Percentiles rank a stretch among this genome's conserved stretches.
Conservation (phyloP, 371 early-diverging fungal genomes). For the Sporodiniella umbellata region DNA sequence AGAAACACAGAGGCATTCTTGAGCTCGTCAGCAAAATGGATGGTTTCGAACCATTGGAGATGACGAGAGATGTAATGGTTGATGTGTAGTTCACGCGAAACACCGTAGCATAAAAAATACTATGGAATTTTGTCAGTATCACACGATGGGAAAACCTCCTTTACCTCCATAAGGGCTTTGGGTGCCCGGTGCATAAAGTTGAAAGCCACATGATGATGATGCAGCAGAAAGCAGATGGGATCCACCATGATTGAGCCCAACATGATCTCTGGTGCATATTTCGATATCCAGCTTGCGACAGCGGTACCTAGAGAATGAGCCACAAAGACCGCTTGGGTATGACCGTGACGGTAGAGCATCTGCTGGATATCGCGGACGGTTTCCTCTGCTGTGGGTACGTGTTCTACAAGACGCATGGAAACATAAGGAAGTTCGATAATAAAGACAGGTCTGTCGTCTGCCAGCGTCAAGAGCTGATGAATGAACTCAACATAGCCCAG, state of each 20-base stretch:
- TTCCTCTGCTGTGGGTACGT: conserved; percentile 54
- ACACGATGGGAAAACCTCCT: neutral
- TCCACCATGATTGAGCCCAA: conserved; percentile 59
- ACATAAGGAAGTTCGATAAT: conserved; percentile 69
- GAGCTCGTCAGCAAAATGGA: conserved; percentile 35
- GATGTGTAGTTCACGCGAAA: conserved; percentile 61
- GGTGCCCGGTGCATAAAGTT: conserved; percentile 68
- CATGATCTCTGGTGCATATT: conserved; percentile 40
- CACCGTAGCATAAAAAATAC: conserved; percentile 18
- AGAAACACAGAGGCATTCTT: conserved; percentile 24
- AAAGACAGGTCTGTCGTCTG: conserved; percentile 53
- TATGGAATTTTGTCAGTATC: neutral
- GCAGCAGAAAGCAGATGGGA: conserved; percentile 66
- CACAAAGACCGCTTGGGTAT: conserved; percentile 54
- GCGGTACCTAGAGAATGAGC: conserved; percentile 70
- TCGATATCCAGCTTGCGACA: conserved; percentile 43
- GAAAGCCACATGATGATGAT: conserved; percentile 59
- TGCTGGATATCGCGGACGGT: conserved; percentile 49
- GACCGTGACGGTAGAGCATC: conserved; percentile 50
- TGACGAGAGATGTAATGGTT: conserved; percentile 61
- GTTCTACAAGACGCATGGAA: conserved; percentile 57
- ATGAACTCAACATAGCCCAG: conserved; percentile 56
- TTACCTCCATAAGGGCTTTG: conserved; percentile 44
- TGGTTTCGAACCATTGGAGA: conserved; percentile 60
- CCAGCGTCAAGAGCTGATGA: conserved; percentile 18